A percentile compares a stretch with the other conserved stretches of the same genome.
phyloP scores from a whole-genome alignment of 2,329 filamentous ascomycete species.

The Cladosporium sp. region DNA sequence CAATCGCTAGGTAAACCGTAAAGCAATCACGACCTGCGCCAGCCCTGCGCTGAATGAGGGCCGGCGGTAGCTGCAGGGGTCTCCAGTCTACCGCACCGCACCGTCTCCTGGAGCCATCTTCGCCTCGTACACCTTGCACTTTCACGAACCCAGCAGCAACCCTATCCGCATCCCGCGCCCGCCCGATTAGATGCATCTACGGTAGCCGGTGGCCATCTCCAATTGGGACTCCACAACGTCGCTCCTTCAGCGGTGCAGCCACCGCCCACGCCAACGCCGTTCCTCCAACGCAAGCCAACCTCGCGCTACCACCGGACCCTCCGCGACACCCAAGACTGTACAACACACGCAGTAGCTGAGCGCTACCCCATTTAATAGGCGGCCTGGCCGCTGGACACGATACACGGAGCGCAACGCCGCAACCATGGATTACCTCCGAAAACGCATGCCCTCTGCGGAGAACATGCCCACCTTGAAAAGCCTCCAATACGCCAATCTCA shows the following conservation, averaged over 20 bases:
- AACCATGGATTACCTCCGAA: slow-evolving; percentile 39
- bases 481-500: slow-evolving; percentile 28
- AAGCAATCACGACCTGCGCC: too few relatives aligned
- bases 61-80: not conserved
- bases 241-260: not conserved
- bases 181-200: not conserved
- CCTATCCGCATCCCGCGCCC: not conserved
- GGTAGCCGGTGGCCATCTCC: not conserved
- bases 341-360: slow-evolving; percentile 5
- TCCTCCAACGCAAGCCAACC: not conserved
- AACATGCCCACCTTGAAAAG: slow-evolving; percentile 40
- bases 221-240: not conserved
- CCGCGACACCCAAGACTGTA: not conserved
- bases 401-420: slow-evolving; percentile 4
- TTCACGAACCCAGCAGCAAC: not conserved
- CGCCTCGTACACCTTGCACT: not conserved
- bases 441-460: slow-evolving; percentile 39
- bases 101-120: not conserved
- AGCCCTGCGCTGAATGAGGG: too few relatives aligned
- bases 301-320: not conserved
- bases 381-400: slow-evolving; percentile 9
- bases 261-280: not conserved
- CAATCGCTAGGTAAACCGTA: too few relatives aligned
- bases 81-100: not conserved
- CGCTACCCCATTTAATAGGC: slow-evolving; percentile 7